A percentile compares a stretch with the other conserved stretches of the same genome.
These are phyloP conservation scores for Cyclostephanos invisitatus DNA, from an alignment of 108 stramenopile genomes.

Conservation along the genomic window DNA sequence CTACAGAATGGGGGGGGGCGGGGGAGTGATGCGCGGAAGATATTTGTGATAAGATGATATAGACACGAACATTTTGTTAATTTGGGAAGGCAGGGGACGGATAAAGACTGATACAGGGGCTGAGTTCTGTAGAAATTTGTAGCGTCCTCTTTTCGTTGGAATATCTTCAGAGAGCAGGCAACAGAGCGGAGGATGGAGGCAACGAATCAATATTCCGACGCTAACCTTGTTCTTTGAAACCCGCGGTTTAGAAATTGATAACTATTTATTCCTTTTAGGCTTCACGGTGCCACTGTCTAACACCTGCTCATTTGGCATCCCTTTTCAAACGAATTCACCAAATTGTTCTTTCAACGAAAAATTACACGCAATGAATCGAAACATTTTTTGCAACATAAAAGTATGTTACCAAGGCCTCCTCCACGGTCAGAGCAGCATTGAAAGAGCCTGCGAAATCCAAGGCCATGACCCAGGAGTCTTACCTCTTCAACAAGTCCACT, in stretches of 20 bases:
- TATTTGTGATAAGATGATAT: no score
- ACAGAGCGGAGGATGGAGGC: background rate
- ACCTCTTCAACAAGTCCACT: constrained; percentile 67
- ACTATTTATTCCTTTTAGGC: background rate
- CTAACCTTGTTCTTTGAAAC: background rate
- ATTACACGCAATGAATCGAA: background rate
- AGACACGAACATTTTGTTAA: no score
- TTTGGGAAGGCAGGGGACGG: no score
- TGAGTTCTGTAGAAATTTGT: background rate
- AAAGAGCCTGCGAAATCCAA: constrained; percentile 91
- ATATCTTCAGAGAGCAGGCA: background rate
- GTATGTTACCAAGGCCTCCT: constrained; percentile 86
- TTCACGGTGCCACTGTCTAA: background rate
- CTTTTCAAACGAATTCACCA: background rate
- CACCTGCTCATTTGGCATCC: background rate
- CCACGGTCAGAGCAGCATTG: constrained; percentile 70
- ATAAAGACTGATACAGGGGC: no score
- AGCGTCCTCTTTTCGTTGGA: background rate
- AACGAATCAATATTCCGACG: background rate
- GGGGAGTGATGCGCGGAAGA: no score
- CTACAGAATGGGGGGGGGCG: no score
- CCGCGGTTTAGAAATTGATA: background rate
- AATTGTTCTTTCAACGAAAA: background rate
- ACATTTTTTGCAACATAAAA: constrained; percentile 23
- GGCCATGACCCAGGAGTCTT: constrained; percentile 73